Percentiles rank a stretch among this genome's conserved stretches.
Evolutionary conservation across 2,329 filamentous ascomycete species (phyloP).

Genomic region (Talaromyces funiculosus): DNA sequence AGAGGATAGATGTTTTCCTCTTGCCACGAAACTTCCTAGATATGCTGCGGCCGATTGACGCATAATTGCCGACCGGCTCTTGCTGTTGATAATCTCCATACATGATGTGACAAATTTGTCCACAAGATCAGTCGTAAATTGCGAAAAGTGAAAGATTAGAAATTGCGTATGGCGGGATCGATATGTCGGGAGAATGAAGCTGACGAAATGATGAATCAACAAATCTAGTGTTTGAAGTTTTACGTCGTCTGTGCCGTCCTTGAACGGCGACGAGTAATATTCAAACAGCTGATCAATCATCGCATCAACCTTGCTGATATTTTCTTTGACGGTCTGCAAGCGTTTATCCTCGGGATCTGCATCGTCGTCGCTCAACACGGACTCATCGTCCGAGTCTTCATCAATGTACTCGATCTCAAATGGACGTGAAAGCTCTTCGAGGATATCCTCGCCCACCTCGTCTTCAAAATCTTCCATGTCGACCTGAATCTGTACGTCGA

Average conservation of each 20-base stretch:
- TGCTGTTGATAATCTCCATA: slow-evolving; percentile 66
- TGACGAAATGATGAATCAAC: slow-evolving; percentile 77
- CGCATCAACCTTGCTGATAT: slow-evolving; percentile 84
- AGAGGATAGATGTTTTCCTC: slow-evolving; percentile 73
- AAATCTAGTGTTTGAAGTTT: slow-evolving; percentile 70
- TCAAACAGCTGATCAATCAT: slow-evolving; percentile 84
- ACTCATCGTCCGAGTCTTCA: slow-evolving; percentile 61
- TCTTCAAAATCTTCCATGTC: slow-evolving; percentile 92
- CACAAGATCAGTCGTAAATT: slow-evolving; percentile 69
- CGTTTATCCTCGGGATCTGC: slow-evolving; percentile 43
- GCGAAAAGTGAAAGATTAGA: slow-evolving; percentile 89
- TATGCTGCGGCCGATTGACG: slow-evolving; percentile 87
- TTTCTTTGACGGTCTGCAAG: slow-evolving; percentile 68
- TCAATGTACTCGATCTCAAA: slow-evolving; percentile 35
- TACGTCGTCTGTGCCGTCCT: slow-evolving; percentile 60
- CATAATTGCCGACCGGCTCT: slow-evolving; percentile 61
- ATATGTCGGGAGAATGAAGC: slow-evolving; percentile 82
- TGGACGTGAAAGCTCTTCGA: slow-evolving; percentile 44
- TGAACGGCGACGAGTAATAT: slow-evolving; percentile 70
- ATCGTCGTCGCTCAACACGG: slow-evolving; percentile 52
- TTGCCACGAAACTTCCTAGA: slow-evolving; percentile 86
- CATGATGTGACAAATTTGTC: slow-evolving; percentile 78
- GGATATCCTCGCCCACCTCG: slow-evolving; percentile 65
- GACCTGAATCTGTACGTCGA: slow-evolving; percentile 91
- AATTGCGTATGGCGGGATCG: slow-evolving; percentile 93